phyloP scores from a whole-genome alignment of 106 monocot genomes.

The Allium fistulosum region DNA sequence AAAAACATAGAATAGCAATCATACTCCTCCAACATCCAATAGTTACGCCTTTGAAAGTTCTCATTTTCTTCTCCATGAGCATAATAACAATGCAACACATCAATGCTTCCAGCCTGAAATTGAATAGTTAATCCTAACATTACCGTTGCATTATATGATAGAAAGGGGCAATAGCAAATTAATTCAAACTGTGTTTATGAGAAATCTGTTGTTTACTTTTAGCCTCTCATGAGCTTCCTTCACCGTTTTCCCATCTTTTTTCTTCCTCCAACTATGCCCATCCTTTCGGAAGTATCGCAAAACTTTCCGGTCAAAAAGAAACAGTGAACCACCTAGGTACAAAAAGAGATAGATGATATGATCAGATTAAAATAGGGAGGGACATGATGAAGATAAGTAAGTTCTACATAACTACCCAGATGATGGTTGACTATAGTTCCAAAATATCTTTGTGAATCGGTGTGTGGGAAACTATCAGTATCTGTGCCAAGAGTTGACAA shows the following conservation, averaged over 20 bases:
- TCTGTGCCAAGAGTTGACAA: background rate
- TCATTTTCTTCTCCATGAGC: slow-evolving; percentile 93
- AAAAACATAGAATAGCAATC: background rate
- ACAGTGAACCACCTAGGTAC: slow-evolving; percentile 39
- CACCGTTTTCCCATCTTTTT: slow-evolving; percentile 94
- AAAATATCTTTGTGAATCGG: background rate
- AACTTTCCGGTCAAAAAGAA: slow-evolving; percentile 78
- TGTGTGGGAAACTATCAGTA: background rate
- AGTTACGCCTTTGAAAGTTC: slow-evolving; percentile 85
- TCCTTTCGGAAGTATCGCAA: slow-evolving; percentile 93
- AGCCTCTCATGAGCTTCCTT: slow-evolving; percentile 97
- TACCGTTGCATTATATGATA: too few relatives aligned
- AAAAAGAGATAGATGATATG: background rate
- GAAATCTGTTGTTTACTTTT: slow-evolving; percentile 37
- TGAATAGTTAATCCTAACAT: too few relatives aligned
- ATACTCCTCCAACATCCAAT: slow-evolving; percentile 87
- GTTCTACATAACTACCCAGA: background rate
- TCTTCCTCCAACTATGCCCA: slow-evolving; percentile 97
- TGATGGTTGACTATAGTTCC: background rate
- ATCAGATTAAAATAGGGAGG: background rate
- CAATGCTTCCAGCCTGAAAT: slow-evolving; percentile 77
- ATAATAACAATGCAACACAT: slow-evolving; percentile 96
- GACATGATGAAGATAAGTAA: background rate
- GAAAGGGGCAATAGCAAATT: too few relatives aligned
- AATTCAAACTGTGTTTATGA: too few relatives aligned